Evolutionary conservation across 2,329 filamentous ascomycete genomes (phyloP).

Genomic region (Curvularia hawaiiensis): DNA sequence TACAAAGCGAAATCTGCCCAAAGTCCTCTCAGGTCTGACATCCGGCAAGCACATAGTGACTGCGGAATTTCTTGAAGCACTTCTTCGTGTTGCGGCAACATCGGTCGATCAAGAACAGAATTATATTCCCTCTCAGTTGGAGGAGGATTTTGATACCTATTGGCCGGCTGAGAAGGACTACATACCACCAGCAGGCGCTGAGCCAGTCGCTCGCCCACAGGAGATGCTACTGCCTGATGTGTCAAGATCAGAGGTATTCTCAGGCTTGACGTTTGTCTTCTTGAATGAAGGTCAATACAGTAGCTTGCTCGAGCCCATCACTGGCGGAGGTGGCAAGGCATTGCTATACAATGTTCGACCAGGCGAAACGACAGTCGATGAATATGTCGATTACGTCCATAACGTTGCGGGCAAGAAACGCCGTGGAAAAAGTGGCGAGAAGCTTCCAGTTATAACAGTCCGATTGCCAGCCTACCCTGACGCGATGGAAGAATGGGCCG

Average conservation of each 20-base stretch:
- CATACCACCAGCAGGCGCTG: slow-evolving; percentile 75
- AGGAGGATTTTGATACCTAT: slow-evolving; percentile 75
- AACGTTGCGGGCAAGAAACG: slow-evolving; percentile 76
- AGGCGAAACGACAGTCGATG: slow-evolving; percentile 69
- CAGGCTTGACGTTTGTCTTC: slow-evolving; percentile 88
- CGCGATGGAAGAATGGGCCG: slow-evolving; percentile 68
- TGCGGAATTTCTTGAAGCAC: slow-evolving; percentile 72
- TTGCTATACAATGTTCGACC: slow-evolving; percentile 67
- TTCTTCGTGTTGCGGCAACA: slow-evolving; percentile 65
- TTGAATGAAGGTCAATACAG: slow-evolving; percentile 77
- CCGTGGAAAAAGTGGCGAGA: slow-evolving; percentile 65
- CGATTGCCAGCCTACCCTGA: slow-evolving; percentile 60
- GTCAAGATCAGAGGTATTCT: slow-evolving; percentile 73
- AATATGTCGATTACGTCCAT: slow-evolving; percentile 79
- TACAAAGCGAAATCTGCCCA: slow-evolving; percentile 87
- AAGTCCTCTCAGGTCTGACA: slow-evolving; percentile 84
- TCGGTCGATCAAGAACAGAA: slow-evolving; percentile 46
- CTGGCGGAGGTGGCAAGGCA: slow-evolving; percentile 82
- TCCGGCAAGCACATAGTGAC: slow-evolving; percentile 80
- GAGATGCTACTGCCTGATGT: slow-evolving; percentile 75
- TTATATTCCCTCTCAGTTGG: slow-evolving; percentile 65
- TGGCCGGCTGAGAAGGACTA: slow-evolving; percentile 79
- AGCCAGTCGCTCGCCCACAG: slow-evolving; percentile 71
- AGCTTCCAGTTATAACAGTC: slow-evolving; percentile 78
- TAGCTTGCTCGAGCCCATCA: slow-evolving; percentile 74